Base-by-base conservation (phyloP, 208 protist species). In the Spongospora subterranea region DNA sequence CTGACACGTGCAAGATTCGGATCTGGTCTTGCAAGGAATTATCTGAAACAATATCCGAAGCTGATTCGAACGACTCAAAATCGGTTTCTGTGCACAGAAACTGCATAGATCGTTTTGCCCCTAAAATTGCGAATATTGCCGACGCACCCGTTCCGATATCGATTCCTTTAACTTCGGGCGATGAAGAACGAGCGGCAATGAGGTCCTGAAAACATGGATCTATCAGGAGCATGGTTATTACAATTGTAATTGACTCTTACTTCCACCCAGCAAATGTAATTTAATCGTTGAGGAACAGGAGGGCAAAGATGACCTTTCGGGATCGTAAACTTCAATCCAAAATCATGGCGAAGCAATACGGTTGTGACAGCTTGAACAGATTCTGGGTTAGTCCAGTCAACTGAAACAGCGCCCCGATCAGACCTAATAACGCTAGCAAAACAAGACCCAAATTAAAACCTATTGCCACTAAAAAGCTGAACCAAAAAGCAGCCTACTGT, bases 71-170 rank as follows among this genome's bases (percentile, higher is more conserved):
- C 6, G 88, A 89, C n/a, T 89, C 50, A 65, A n/a, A 1, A 45
- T 89, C 88, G 6, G 45, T 71, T 45, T 89, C 88, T 20, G 88
- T 89, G 29, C 32, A 38, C n/a, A 89, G 13, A 45, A 60, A 89
- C 17, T 89, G 64, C 29, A 32, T 64, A 13, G 32, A 32, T n/a
- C 45, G 29, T 32, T 6, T 35, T n/a, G 29, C 13, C 38, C 54
- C 54, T 1, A 89, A 65, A 6, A 89, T 6, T n/a, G 88, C 32
- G 35, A 89, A 89, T 32, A 89, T 89, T n/a, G 50, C 88, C 6
- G 88, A 89, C n/a, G 88, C 88, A 20, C 88, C 88, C 64, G 50
- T 76, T 32, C 88, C 88, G 54, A 89, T 89, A 65, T 89, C 88
- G 32, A 89, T 76, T 1, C 88, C 88, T 20, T 20, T 17, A 40